A percentile compares a stretch with the other conserved stretches of the same genome.
Evolutionary conservation across 257 asterid species (phyloP).

Genomic region (Fraxinus americana): DNA sequence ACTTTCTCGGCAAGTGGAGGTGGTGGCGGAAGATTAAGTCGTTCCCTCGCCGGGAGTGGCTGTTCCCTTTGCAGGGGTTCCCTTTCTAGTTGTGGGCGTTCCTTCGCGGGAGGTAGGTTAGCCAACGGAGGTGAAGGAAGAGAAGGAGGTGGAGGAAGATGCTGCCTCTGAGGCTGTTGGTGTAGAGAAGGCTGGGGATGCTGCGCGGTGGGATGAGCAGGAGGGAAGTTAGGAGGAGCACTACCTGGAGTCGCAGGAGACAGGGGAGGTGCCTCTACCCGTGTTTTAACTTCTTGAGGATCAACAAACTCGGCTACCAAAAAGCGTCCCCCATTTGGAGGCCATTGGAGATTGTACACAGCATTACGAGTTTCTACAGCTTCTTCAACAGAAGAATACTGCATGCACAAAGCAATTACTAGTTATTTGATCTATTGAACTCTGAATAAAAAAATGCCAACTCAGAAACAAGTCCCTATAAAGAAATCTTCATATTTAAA

Average conservation of each 20-base stretch:
- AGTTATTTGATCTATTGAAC: conserved; percentile 3
- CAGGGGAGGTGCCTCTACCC: conserved; percentile 53
- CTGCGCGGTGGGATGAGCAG: conserved; percentile 31
- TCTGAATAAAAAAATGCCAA: not conserved
- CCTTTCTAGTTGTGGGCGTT: conserved; percentile 41
- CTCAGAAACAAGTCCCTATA: not conserved
- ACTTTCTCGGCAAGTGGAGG: conserved; percentile 73
- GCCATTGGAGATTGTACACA: conserved; percentile 92
- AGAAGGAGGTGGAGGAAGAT: conserved; percentile 52
- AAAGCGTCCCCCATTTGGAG: conserved; percentile 74
- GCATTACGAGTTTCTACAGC: conserved; percentile 84
- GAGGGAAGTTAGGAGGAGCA: conserved; percentile 27
- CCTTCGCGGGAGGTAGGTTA: conserved; percentile 46
- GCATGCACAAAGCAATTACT: conserved; percentile 32
- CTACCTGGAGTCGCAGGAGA: conserved; percentile 53
- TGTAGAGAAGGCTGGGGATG: conserved; percentile 57
- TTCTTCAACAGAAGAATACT: conserved; percentile 84
- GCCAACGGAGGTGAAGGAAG: conserved; percentile 44
- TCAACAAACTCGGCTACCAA: conserved; percentile 81
- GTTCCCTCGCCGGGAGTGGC: conserved; percentile 55
- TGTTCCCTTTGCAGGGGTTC: conserved; percentile 47
- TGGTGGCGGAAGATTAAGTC: conserved; percentile 70
- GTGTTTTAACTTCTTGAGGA: conserved; percentile 71
- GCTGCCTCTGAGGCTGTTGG: conserved; percentile 51
- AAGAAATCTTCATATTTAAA: not conserved